Percentiles rank a stretch among this genome's conserved stretches.
phyloP scores from a whole-genome alignment of 495 filamentous ascomycete genomes.

The Cairneyella variabilis region DNA sequence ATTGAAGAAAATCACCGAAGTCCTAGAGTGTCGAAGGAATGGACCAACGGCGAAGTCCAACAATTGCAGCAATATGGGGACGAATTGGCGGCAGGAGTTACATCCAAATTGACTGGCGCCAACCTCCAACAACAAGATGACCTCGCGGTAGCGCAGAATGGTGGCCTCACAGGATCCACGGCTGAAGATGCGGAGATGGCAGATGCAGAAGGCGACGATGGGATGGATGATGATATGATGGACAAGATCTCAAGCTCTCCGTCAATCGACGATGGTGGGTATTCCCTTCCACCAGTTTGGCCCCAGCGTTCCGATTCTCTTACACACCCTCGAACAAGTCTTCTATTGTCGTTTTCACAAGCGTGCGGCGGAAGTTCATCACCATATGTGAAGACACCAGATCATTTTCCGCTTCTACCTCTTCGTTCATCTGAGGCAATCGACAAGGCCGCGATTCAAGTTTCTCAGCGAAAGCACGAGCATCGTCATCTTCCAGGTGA shows the following conservation, averaged over 20 bases:
- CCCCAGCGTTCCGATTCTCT: conserved; percentile 38
- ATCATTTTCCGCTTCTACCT: conserved; percentile 37
- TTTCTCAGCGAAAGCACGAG: conserved; percentile 17
- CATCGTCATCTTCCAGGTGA: conserved; percentile 61
- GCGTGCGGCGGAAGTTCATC: conserved; percentile 44
- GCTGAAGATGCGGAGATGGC: conserved; percentile 60
- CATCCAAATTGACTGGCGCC: conserved; percentile 33
- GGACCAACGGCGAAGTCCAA: conserved; percentile 41
- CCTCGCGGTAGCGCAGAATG: conserved; percentile 51
- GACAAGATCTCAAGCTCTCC: conserved; percentile 98
- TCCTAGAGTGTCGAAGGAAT: conserved; percentile 42
- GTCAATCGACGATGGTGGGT: conserved; percentile 98
- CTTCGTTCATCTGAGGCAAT: conserved; percentile 30
- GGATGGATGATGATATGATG: conserved; percentile 82
- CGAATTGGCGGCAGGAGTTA: conserved; percentile 40
- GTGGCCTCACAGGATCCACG: conserved; percentile 36
- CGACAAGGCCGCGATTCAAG: conserved; percentile 31
- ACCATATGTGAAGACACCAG: conserved; percentile 47
- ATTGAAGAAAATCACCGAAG: conserved; percentile 54
- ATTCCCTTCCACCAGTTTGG: conserved; percentile 32
- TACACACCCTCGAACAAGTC: conserved; percentile 26
- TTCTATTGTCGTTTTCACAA: conserved; percentile 18
- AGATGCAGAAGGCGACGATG: conserved; percentile 71
- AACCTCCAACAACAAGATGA: conserved; percentile 43
- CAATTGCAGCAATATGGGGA: conserved; percentile 47